phyloP scores from a whole-genome alignment of 371 early-diverging fungal genomes.

The Actinomucor elegans region DNA sequence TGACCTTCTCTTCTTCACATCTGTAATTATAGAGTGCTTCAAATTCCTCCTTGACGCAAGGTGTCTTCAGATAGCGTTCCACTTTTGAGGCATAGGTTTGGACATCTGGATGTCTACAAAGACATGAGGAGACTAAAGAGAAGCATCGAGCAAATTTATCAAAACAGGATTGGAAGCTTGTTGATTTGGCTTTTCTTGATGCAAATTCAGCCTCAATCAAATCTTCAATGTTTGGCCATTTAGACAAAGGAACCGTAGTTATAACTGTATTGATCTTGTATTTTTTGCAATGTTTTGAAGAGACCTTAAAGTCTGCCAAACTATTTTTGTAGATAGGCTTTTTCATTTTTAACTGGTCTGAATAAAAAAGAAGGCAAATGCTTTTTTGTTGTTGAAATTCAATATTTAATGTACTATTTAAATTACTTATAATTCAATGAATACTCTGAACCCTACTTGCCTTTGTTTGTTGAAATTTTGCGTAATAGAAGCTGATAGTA shows the following conservation, averaged over 20 bases:
- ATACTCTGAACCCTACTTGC: too few relatives aligned
- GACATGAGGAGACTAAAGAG: slow-evolving; percentile 8
- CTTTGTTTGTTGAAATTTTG: too few relatives aligned
- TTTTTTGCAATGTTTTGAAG: slow-evolving; percentile 4
- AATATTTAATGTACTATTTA: too few relatives aligned
- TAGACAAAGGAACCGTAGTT: slow-evolving; percentile 8
- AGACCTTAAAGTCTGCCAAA: slow-evolving; percentile 6
- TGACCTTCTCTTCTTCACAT: slow-evolving; percentile 3
- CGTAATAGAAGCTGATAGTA: too few relatives aligned
- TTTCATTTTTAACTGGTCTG: slow-evolving; percentile 9
- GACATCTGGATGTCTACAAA: slow-evolving; percentile 10
- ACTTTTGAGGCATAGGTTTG: slow-evolving; percentile 10
- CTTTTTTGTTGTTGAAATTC: too few relatives aligned
- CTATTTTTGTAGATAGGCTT: slow-evolving; percentile 2
- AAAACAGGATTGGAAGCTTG: slow-evolving; percentile 10
- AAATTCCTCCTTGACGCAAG: slow-evolving; percentile 2
- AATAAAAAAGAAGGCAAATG: not conserved
- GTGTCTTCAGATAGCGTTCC: slow-evolving; percentile 6
- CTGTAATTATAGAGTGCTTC: slow-evolving; percentile 2
- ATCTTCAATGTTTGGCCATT: slow-evolving; percentile 4
- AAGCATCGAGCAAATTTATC: slow-evolving; percentile 9
- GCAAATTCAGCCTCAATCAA: slow-evolving; percentile 11
- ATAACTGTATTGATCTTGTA: slow-evolving; percentile 12
- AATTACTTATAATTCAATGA: too few relatives aligned
- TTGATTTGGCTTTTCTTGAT: slow-evolving; percentile 9